Conservation (phyloP, 352 stramenopile species). For the Globisporangium spiculum region DNA sequence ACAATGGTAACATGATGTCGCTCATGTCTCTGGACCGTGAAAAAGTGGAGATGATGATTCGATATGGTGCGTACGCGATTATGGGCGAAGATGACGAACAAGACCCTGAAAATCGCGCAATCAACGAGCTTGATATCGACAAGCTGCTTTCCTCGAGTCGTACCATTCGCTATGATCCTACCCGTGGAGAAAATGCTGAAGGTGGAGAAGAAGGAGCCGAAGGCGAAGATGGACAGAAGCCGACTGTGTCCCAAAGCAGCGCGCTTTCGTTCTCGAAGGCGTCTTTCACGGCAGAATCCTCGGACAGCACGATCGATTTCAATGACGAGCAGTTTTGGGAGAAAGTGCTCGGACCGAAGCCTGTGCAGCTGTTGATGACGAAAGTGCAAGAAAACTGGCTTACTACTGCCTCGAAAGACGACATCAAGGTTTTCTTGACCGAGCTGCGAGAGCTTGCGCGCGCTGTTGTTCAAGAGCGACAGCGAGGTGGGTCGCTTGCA, state of each 20-base stretch:
- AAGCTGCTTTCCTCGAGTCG: constrained; percentile 80
- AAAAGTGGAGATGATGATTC: constrained; percentile 98
- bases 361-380: constrained; percentile 83
- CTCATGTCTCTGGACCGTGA: constrained; percentile 94
- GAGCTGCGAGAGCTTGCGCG: constrained; percentile 77
- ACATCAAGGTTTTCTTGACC: constrained; percentile 80
- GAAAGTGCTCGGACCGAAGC: constrained; percentile 86
- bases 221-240: constrained; percentile 26
- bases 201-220: constrained; percentile 41
- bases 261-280: constrained; percentile 88
- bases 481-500: constrained; percentile 76
- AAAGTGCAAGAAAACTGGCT: constrained; percentile 87
- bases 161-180: constrained; percentile 87
- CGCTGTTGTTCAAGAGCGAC: constrained; percentile 79
- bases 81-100: constrained; percentile 96
- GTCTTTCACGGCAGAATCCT: constrained; percentile 83
- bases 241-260: constrained; percentile 43
- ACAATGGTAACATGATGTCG: constrained; percentile 89
- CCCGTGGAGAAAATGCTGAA: constrained; percentile 40
- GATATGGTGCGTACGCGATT: constrained; percentile 96
- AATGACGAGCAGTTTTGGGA: constrained; percentile 92
- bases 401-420: constrained; percentile 62
- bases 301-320: constrained; percentile 87
- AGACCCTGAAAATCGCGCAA: constrained; percentile 83
- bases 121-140: constrained; percentile 90